A percentile compares a stretch with the other conserved stretches of the same genome.
These are phyloP conservation scores for Daldinia childiae DNA, from an alignment of 495 filamentous ascomycete genomes.

Conservation along the genomic window DNA sequence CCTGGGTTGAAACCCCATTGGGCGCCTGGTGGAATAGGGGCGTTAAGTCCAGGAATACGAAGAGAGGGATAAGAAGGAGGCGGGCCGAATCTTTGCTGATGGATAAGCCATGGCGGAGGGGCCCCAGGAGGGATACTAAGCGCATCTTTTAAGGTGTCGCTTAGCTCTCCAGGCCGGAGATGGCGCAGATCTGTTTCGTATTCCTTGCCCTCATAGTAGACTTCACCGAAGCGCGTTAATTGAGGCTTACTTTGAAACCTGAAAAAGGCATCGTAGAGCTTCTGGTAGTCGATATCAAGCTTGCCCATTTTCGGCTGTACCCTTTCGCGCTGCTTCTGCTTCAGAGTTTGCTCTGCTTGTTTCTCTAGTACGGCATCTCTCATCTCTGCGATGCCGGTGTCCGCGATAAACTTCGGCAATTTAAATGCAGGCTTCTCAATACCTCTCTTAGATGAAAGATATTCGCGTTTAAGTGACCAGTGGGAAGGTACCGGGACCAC, in stretches of 20 bases:
- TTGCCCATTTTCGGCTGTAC: constrained; percentile 98
- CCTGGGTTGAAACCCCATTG: constrained; percentile 96
- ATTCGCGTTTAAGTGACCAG: constrained; percentile 96
- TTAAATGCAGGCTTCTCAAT: constrained; percentile 94
- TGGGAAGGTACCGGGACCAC: constrained; percentile 93
- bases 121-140: constrained; percentile 93
- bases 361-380: constrained; percentile 95
- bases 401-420: constrained; percentile 95
- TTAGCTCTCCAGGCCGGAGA: constrained; percentile 88
- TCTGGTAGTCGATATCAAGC: constrained; percentile 97
- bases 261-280: constrained; percentile 98
- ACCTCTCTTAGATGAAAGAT: constrained; percentile 93
- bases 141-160: constrained; percentile 89
- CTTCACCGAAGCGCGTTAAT: constrained; percentile 92
- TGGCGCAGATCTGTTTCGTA: constrained; percentile 94
- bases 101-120: constrained; percentile 96
- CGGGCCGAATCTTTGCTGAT: constrained; percentile 91
- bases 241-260: constrained; percentile 95
- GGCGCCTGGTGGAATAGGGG: constrained; percentile 92
- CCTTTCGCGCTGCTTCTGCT: constrained; percentile 94
- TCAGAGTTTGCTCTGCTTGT: constrained; percentile 86
- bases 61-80: constrained; percentile 92
- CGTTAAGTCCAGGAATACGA: constrained; percentile 93
- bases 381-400: constrained; percentile 98
- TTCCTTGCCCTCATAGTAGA: constrained; percentile 99